These are phyloP conservation scores for Daedaleopsis nitida DNA, from an alignment of 768 basidiomycete genomes.

Conservation along the genomic window DNA sequence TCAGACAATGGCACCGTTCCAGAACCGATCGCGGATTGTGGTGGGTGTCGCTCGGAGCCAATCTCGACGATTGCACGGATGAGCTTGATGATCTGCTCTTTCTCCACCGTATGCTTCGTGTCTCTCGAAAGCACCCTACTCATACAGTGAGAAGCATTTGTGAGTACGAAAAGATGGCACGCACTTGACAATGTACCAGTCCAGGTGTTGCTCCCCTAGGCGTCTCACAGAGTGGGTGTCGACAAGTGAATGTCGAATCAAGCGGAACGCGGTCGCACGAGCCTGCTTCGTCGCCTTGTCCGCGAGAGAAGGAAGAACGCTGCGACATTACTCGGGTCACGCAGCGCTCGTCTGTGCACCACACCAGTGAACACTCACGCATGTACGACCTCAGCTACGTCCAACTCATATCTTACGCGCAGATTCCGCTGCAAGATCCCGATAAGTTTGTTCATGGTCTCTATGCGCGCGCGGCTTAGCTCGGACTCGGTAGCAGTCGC, in stretches of 20 bases:
- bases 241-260: conserved; percentile 77
- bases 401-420: conserved; percentile 76
- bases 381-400: conserved; percentile 67
- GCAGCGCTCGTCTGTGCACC: background rate
- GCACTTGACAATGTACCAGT: conserved; percentile 91
- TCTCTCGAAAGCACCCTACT: conserved; percentile 82
- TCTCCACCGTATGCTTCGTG: conserved; percentile 78
- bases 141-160: conserved; percentile 7
- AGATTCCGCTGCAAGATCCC: conserved; percentile 67
- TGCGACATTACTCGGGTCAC: conserved; percentile 35
- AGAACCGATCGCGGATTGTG: conserved; percentile 41
- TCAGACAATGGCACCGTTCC: conserved; percentile 67
- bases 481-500: conserved; percentile 34
- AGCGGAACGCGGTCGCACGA: conserved; percentile 80
- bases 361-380: conserved; percentile 55
- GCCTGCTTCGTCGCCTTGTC: conserved; percentile 73
- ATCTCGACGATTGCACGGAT: conserved; percentile 82
- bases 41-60: conserved; percentile 58
- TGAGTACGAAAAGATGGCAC: background rate
- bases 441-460: conserved; percentile 66
- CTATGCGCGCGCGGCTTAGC: conserved; percentile 57
- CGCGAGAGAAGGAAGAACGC: conserved; percentile 77
- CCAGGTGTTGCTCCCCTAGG: conserved; percentile 65
- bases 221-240: conserved; percentile 70
- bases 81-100: conserved; percentile 90